Base-by-base conservation (phyloP, 371 early-diverging fungal species). In the Conidiobolus incongruus region DNA sequence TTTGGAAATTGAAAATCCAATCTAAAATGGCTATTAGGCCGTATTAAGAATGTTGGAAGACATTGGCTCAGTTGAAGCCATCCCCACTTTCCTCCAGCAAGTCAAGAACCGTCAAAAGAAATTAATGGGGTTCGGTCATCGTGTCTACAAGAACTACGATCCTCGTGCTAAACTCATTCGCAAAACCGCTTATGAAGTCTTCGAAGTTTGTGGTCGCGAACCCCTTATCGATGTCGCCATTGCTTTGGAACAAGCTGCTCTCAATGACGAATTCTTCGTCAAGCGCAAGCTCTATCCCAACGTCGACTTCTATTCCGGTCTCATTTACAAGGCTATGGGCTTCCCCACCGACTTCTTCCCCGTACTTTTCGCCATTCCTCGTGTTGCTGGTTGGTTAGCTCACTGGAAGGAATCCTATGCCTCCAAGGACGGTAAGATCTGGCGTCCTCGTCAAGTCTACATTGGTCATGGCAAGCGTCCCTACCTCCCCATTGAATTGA, bases 301-400 rank as follows among this genome's bases (percentile, higher is more conserved):
- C 46, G 63, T 71, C 35, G 74, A 73, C 38, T 73, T 58, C 49
- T 71, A 61, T 51, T 51, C 54, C 10, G 73, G 62, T 16, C 35
- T 63, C 45, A 50, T 60, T 57, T 63, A 63, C 53, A 54, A 56
- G 31, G 62, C 69, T 4, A 54, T 71, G 55, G 65, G 69, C 1
- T 71, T 73, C 54, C 74, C 76, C 6, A 63, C 66, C 31, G 76
- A 75, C 46, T 68, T 72, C 47, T 75, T 67, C 61, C 76, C 76
- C 17, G 76, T 72, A 1, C 55, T 38, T 5, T 32, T 45, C 35
- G 60, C 57, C 2, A 56, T 61, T 39, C 60, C 60, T 30, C 49
- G 65, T 17, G 52, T 63, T 1, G 56, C 64, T 47, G 54, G 65
- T 48, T 52, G 70, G 68, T 26, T 74, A 54, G 72, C 64, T 52